Evolutionary conservation across 441 rosid genomes (phyloP).

Genomic region (California macrophylla): DNA sequence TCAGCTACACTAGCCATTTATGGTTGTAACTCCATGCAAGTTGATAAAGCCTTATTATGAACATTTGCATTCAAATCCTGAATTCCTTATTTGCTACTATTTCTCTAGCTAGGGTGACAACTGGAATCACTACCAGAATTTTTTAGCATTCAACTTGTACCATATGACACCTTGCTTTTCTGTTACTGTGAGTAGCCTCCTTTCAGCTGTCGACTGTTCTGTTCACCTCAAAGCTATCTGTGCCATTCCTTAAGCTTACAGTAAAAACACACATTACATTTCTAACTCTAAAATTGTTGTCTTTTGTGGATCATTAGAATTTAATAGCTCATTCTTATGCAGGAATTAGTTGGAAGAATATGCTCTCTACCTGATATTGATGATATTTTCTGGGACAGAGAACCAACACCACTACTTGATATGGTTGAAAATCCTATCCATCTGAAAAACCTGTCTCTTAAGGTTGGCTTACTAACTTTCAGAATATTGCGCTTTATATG

Average conservation of each 20-base stretch:
- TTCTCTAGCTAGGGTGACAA: background rate
- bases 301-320: background rate
- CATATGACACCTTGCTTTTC: background rate
- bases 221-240: background rate
- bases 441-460: conserved; percentile 54
- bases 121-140: background rate
- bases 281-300: background rate
- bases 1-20: background rate
- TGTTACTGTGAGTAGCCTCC: background rate
- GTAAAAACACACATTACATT: no score
- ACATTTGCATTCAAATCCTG: background rate
- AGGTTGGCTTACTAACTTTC: conserved; percentile 37
- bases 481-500: conserved; percentile 1
- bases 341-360: conserved; percentile 38
- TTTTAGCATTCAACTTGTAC: background rate
- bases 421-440: conserved; percentile 63
- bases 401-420: conserved; percentile 68
- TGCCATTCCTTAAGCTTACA: background rate
- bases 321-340: conserved; percentile 9
- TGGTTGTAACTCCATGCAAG: background rate
- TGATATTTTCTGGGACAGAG: conserved; percentile 54
- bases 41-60: background rate
- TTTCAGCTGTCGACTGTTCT: background rate
- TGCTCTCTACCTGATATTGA: conserved; percentile 55
- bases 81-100: background rate